These are phyloP conservation scores for Pulveroboletus ravenelii DNA, from an alignment of 768 basidiomycete genomes.

Conservation along the genomic window DNA sequence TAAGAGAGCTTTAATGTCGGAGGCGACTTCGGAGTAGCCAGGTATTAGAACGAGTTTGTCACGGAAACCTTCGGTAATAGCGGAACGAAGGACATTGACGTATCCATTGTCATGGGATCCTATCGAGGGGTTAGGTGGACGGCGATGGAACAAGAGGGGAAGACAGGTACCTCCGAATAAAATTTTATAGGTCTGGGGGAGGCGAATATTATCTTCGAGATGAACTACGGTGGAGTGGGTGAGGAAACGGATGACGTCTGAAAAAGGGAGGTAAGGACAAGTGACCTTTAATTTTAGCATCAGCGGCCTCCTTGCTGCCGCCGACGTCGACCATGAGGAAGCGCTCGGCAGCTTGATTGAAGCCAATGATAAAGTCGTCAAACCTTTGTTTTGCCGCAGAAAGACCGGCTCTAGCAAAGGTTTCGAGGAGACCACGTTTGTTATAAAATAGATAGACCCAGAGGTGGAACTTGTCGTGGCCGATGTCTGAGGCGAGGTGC, in stretches of 20 bases:
- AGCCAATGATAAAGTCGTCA: slow-evolving; percentile 63
- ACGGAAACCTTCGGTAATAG: slow-evolving; percentile 60
- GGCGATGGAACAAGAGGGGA: slow-evolving; percentile 1
- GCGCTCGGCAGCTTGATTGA: slow-evolving; percentile 63
- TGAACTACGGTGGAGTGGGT: slow-evolving; percentile 28
- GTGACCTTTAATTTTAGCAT: slow-evolving; percentile 70
- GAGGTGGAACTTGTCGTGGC: slow-evolving; percentile 39
- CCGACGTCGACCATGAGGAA: slow-evolving; percentile 72
- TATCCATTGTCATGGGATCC: slow-evolving; percentile 76
- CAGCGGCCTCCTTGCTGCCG: slow-evolving; percentile 66
- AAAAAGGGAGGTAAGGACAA: neutral
- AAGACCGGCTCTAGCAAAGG: slow-evolving; percentile 36
- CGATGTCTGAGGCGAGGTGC: slow-evolving; percentile 18
- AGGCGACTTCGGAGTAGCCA: slow-evolving; percentile 58
- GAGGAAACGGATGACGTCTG: neutral
- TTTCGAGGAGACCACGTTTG: slow-evolving; percentile 53
- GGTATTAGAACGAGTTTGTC: slow-evolving; percentile 62
- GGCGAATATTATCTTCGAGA: slow-evolving; percentile 39
- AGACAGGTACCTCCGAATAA: slow-evolving; percentile 56
- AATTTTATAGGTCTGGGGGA: slow-evolving; percentile 61
- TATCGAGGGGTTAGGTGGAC: slow-evolving; percentile 21
- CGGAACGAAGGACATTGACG: slow-evolving; percentile 54
- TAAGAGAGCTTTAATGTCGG: slow-evolving; percentile 51
- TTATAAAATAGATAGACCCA: slow-evolving; percentile 63
- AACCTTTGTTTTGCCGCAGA: slow-evolving; percentile 39